Evolutionary conservation across 139 green algal genomes (phyloP), one percentile per base, ranked within the genome.

Genomic region (Tetradesmus lagerheimii): DNA sequence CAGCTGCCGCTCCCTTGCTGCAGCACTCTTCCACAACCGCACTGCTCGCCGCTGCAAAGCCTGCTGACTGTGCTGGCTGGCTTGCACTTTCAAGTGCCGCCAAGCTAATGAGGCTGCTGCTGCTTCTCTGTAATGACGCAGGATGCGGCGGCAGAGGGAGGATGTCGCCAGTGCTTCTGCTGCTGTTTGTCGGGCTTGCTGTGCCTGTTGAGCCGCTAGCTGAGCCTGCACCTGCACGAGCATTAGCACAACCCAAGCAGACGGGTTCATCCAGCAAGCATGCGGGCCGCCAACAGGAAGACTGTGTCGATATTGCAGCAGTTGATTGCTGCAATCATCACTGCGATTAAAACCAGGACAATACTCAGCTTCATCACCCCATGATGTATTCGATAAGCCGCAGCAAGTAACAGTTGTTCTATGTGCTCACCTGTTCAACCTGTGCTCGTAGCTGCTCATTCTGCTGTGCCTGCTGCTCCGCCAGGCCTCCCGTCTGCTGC

Each of bases 381-480:
- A 38, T 35, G 27, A 38, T 16, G 67, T 78, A 16, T 35, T 14
- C n/a, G n/a, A n/a, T n/a, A n/a, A n/a, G n/a, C n/a, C n/a, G n/a
- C n/a, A n/a, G n/a, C n/a, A n/a, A n/a, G n/a, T n/a, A n/a, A n/a
- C n/a, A n/a, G n/a, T n/a, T n/a, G n/a, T n/a, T n/a, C n/a, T n/a
- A n/a, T n/a, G n/a, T n/a, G 0, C 53, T 23, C 76, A 88, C 83
- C 83, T 88, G 62, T 34, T 80, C 15, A 11, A 91, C 38, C 34
- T 78, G 74, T 35, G 41, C n/a, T 34, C 29, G 83, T 38, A 66
- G 37, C 64, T 88, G 62, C 62, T 88, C 14, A 38, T 88, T 88
- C 29, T 41, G 38, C 38, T 80, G 27, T 66, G 64, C 83, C 38
- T 88, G 62, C 64, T 88, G 78, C 29, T 47, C 34, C 15, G 34